Evolutionary conservation across 192 early-diverging fungal genomes (phyloP).

Genomic region (Gryganskiella cystojenkinii): DNA sequence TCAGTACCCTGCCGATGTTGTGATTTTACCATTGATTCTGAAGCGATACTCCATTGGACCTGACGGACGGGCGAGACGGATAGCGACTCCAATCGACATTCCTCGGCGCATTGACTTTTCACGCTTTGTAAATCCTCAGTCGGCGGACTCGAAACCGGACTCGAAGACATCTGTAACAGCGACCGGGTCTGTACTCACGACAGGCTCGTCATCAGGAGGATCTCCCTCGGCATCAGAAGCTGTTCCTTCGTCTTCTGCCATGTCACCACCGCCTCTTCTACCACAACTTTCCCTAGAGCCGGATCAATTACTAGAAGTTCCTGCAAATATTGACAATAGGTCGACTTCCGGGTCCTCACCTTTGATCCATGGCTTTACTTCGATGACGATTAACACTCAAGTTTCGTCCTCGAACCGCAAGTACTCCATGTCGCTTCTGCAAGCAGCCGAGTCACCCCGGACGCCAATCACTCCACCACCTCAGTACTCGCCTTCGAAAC

Average conservation of each 20-base stretch:
- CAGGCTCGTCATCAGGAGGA: too few species aligned
- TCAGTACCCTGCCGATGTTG: constrained; percentile 64
- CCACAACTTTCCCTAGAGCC: not conserved
- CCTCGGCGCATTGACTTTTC: constrained; percentile 62
- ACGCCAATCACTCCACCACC: constrained; percentile 39
- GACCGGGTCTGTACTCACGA: not conserved
- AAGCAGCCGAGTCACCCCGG: constrained; percentile 26
- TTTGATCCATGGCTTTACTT: constrained; percentile 17
- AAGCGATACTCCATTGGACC: constrained; percentile 71
- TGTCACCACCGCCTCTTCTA: not conserved
- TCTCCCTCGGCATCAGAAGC: too few species aligned
- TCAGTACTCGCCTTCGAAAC: constrained; percentile 26
- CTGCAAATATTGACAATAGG: not conserved
- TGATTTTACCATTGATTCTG: constrained; percentile 75
- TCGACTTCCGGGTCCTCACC: constrained; percentile 22
- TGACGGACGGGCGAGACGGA: constrained; percentile 50
- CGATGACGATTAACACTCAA: constrained; percentile 27
- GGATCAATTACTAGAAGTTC: not conserved
- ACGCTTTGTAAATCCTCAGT: constrained; percentile 59
- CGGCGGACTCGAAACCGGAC: constrained; percentile 10
- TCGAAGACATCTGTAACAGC: not conserved
- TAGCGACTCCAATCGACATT: constrained; percentile 60
- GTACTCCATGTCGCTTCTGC: constrained; percentile 36
- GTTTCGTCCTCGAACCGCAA: constrained; percentile 17
- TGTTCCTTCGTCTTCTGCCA: too few species aligned